Evolutionary conservation across 192 early-diverging fungal species (phyloP), one percentile per base, ranked within the genome.

Genomic region (Linnemannia hyalina): DNA sequence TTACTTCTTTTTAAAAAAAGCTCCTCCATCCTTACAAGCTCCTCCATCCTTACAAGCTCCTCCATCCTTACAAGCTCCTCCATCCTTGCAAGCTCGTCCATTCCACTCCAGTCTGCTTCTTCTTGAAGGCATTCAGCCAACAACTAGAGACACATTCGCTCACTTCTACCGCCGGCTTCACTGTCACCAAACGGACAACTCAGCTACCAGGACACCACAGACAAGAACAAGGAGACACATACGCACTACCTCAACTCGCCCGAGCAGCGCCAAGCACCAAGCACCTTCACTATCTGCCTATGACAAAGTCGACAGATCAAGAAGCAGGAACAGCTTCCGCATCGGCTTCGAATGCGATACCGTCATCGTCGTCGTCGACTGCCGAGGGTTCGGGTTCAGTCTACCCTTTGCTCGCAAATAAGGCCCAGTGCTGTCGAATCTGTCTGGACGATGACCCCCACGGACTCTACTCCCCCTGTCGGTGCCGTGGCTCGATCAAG

Each of bases 401-500:
- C 0, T 80, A 70, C 29, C 60, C 83, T 23, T 35, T 85, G 52
- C 69, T 86, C 5, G 38, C 60, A 9, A 81, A 68, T 10, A 86
- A 38, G 10, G 47, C 76, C 22, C 78, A 70, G 6, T 85, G 84
- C 46, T 86, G 84, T 65, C 84, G 84, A 36, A 86, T 86, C 60
- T 86, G 84, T 47, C 84, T 86, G 9, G 84, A 86, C 29, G 84
- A 86, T 65, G 84, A 86, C 18, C 84, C 84, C 3, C 84, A 86
- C 40, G 79, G 76, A 46, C 72, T 86, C 0, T 86, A 86, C 44
- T 86, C 84, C 10, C 84, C 84, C 0, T 86, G 84, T 38, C 75
- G 80, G 7, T 86, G 84, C 54, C 78, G 84, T 46, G 84, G 84
- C 13, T 86, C 84, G n/a, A 86, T 81, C 71, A 86, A 86, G 54